Percentiles rank a stretch among this genome's conserved stretches.
phyloP scores from a whole-genome alignment of 805 yeast genomes.

The Metschnikowia borealis region DNA sequence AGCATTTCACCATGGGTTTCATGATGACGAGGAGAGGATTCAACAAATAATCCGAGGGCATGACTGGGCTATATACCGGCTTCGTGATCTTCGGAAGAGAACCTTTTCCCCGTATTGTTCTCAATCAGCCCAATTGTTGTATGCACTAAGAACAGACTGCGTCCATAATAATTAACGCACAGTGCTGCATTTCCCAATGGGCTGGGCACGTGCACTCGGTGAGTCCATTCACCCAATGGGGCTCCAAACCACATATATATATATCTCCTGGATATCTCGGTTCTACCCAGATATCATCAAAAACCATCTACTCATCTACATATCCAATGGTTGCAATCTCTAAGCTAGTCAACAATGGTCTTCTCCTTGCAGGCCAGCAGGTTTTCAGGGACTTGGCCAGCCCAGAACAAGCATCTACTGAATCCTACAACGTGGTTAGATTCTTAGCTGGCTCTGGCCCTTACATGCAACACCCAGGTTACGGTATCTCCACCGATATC shows the following conservation, averaged over 20 bases:
- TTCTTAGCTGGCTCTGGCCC: constrained; percentile 59
- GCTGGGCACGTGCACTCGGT: not conserved
- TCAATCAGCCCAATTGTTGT: not conserved
- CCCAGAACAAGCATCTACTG: constrained; percentile 39
- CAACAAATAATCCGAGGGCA: too few relatives aligned
- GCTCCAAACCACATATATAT: not conserved
- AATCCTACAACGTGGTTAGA: constrained; percentile 46
- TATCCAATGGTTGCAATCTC: constrained; percentile 12
- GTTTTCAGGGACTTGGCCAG: constrained; percentile 31
- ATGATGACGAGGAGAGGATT: not conserved
- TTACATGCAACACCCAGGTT: constrained; percentile 47
- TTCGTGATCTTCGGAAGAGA: too few relatives aligned
- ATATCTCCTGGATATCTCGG: not conserved
- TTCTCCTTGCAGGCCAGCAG: constrained; percentile 25
- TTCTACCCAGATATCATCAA: not conserved
- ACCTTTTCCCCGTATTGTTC: too few relatives aligned
- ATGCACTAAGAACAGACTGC: not conserved
- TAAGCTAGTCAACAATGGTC: constrained; percentile 27
- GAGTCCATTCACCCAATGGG: not conserved
- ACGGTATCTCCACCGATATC: constrained; percentile 46
- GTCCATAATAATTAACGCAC: not conserved
- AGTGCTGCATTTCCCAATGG: not conserved
- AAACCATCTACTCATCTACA: not conserved
- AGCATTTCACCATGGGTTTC: not conserved
- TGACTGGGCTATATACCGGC: too few relatives aligned